Base-by-base conservation (phyloP, 1,284 basidiomycete genomes). In the Cryptococcus sp. region DNA sequence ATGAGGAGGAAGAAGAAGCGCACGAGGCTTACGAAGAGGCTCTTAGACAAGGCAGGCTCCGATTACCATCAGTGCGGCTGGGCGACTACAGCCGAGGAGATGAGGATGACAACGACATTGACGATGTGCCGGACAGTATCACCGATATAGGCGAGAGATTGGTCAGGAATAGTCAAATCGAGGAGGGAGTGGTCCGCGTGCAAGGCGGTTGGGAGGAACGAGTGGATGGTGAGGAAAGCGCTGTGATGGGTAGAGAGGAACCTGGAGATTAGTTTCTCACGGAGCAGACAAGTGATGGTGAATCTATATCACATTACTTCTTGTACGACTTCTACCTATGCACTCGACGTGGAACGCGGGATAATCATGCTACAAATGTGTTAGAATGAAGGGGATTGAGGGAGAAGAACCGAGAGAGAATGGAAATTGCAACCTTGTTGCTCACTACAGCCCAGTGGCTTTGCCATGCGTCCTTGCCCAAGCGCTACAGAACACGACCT, bases 1-100 rank as follows among this genome's bases (percentile, higher is more conserved):
- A 77, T 58, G 76, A 77, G 46, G 76, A 77, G 45, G 75, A 77
- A 52, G 74, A 75, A 60, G 73, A 76, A 53, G 73, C 65, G n/a
- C 76, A 78, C 50, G 69, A 74, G 50, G 68, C 61, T 15, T 78
- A 75, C 55, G 68, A 70, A 16, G 60, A 62, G 13, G 73, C 72
- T 1, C 56, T 78, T 19, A 46, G 71, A 19, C 64, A 73, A 53
- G 76, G 76, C 2, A 60, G 74, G 41, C 47, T 66, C 35, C 53
- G 74, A 25, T 59, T 78, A n/a, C 76, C 76, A 1, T 66, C 64
- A 6, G 69, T 76, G 7, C 57, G 50, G 5, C 20, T 49, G 20
- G 54, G 60, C 22, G 47, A 54, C 19, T 52, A 35, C 40, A 47
- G 57, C 17, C 25, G 3, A 25, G 52, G 60, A 31, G 71, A 75